A percentile compares a stretch with the other conserved stretches of the same genome.
Evolutionary conservation across 23 red algal genomes (phyloP).

Genomic region (Cyanidium caldarium): DNA sequence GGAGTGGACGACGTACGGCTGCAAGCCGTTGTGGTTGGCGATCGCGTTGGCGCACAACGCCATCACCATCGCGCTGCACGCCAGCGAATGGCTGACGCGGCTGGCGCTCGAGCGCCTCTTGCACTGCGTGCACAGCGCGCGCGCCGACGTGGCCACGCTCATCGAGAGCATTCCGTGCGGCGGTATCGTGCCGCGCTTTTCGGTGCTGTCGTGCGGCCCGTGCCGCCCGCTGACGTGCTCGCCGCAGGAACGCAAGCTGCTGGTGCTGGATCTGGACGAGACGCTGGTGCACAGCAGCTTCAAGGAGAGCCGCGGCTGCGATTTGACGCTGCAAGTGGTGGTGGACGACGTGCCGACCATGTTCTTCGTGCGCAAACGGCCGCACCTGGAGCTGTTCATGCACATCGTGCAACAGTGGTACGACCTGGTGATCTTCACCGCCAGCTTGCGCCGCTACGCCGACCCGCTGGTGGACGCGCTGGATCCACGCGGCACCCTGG

Average conservation of each 20-base stretch:
- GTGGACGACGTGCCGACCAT: slow-evolving; percentile 33
- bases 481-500: slow-evolving; percentile 26
- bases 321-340: slow-evolving; percentile 27
- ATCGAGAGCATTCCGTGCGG: neutral
- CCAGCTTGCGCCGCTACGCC: slow-evolving; percentile 40
- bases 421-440: slow-evolving; percentile 63
- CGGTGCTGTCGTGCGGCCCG: neutral
- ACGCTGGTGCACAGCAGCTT: slow-evolving; percentile 58
- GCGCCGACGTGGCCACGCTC: neutral
- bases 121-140: neutral
- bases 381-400: slow-evolving; percentile 56
- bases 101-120: neutral
- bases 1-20: neutral
- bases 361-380: slow-evolving; percentile 52
- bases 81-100: neutral
- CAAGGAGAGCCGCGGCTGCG: slow-evolving; percentile 21
- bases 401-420: slow-evolving; percentile 42
- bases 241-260: slow-evolving; percentile 26
- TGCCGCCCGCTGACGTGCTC: neutral
- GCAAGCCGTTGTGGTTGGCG: neutral
- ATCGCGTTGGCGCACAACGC: neutral
- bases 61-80: neutral
- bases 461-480: slow-evolving; percentile 60
- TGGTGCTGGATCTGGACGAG: slow-evolving; percentile 86
- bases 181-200: neutral